Evolutionary conservation across 2,329 filamentous ascomycete genomes (phyloP).

Genomic region (Pyricularia grisea): DNA sequence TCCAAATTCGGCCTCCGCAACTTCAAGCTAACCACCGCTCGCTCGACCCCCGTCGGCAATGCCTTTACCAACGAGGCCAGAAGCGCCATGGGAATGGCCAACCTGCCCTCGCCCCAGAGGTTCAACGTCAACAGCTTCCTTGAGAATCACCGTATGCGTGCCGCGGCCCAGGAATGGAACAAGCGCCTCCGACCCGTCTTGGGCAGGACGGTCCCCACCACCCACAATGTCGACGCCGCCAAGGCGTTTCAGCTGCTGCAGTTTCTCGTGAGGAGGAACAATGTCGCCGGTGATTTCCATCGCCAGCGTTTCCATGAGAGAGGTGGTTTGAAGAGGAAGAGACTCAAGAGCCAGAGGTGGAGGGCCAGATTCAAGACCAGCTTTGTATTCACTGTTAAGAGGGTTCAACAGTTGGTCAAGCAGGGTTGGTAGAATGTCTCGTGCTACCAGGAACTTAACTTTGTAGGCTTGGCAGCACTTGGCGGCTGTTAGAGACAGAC

Average conservation of each 20-base stretch:
- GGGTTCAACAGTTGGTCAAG: conserved; percentile 60
- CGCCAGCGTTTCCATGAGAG: conserved; percentile 66
- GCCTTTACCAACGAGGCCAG: background rate
- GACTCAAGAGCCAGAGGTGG: conserved; percentile 61
- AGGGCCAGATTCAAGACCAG: conserved; percentile 56
- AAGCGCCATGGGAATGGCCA: background rate
- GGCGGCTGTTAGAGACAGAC: background rate
- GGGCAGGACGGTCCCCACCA: conserved; percentile 34
- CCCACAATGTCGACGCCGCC: conserved; percentile 32
- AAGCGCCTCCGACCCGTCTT: conserved; percentile 30
- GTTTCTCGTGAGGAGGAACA: conserved; percentile 37
- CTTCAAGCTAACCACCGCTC: background rate
- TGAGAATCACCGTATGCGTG: conserved; percentile 8
- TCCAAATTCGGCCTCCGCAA: background rate
- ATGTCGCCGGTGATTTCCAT: conserved; percentile 42
- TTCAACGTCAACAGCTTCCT: conserved; percentile 14
- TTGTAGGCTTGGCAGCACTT: background rate
- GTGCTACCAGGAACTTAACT: background rate
- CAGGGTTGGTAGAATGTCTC: conserved; percentile 61
- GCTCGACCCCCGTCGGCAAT: background rate
- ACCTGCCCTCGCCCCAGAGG: background rate
- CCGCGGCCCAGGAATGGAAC: conserved; percentile 9
- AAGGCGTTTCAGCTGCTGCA: conserved; percentile 33
- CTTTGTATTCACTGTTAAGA: conserved; percentile 53
- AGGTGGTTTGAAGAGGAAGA: conserved; percentile 67